Conservation (phyloP, 306 rosid species). For the Quercus parvula region DNA sequence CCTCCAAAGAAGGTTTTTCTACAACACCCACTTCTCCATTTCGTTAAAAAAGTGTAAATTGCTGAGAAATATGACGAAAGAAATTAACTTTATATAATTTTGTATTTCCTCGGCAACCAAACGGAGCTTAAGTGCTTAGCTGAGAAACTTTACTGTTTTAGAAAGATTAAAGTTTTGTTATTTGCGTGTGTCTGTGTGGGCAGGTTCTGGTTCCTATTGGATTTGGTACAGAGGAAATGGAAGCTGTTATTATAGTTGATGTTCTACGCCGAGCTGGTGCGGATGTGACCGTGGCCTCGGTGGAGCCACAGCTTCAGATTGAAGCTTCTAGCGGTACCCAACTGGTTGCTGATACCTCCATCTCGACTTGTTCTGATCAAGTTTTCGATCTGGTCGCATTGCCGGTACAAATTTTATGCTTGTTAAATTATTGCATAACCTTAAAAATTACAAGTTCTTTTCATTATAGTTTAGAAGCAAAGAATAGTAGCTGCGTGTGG, state of each 20-base stretch:
- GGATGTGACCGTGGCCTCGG: slow-evolving; percentile 85
- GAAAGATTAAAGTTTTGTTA: neutral
- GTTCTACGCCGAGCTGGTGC: slow-evolving; percentile 97
- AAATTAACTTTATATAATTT: neutral
- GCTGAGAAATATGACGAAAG: neutral
- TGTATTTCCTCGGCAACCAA: neutral
- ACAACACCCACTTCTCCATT: slow-evolving; percentile 1
- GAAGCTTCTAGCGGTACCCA: slow-evolving; percentile 73
- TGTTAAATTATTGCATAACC: neutral
- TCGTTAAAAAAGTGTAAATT: neutral
- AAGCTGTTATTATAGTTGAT: slow-evolving; percentile 76
- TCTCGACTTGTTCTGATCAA: slow-evolving; percentile 57
- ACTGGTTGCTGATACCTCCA: slow-evolving; percentile 74
- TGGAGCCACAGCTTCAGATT: slow-evolving; percentile 72
- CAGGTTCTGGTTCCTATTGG: slow-evolving; percentile 90
- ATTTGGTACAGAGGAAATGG: slow-evolving; percentile 94
- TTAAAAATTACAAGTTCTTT: neutral
- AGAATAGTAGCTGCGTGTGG: neutral
- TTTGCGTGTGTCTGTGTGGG: neutral
- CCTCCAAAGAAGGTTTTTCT: slow-evolving; percentile 58
- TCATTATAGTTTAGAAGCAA: neutral
- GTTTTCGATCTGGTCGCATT: slow-evolving; percentile 81
- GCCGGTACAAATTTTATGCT: slow-evolving; percentile 39
- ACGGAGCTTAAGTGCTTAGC: neutral
- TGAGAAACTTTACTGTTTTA: neutral